Evolutionary conservation across 495 filamentous ascomycete species (phyloP), one percentile per base, ranked within the genome.

Genomic region (Mycothermus thermophilus): DNA sequence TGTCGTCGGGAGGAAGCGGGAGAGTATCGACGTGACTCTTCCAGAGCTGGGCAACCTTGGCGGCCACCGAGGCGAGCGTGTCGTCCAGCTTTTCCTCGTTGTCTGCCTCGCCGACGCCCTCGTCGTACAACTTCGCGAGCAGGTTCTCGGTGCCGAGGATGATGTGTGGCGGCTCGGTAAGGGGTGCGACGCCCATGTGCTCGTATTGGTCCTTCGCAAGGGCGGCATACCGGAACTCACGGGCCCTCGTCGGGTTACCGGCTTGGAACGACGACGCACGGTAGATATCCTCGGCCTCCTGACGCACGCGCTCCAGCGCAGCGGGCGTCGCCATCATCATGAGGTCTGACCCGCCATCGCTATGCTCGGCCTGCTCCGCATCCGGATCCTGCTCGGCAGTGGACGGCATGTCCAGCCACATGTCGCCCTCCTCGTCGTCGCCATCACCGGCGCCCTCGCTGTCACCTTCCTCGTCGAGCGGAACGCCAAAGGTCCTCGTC

Each of bases 21-120:
- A 64, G 48, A 22, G 53, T 58, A 32, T 63, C 56, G 30, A 69
- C 53, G 34, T 67, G 61, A 8, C 52, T 51, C 32, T 62, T 59
- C 81, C 82, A 87, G 4, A 76, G 60, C 10, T 57, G 49, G 3
- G 65, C 53, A 27, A 85, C 64, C 34, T 64, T 59, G 24, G 65
- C 58, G 10, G 72, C 64, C 14, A 71, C 63, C 2, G 67, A 60
- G 8, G 72, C 63, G 24, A 83, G 52, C 6, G 67, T 58, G 18
- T 58, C 59, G 20, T 74, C 64, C 19, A 79, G 48, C 42, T 66
- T 66, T 26, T 69, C 58, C 20, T 72, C 63, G 22, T 69, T 61
- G 16, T 72, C 64, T 17, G 65, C 59, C 8, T 63, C 52, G 20
- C 65, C 64, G 13, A 66, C 59, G 2, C 68, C 67, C 39, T 75